Percentiles rank a stretch among this genome's conserved stretches.
Conservation (phyloP, 2,329 filamentous ascomycete species). For the Colletotrichum graminicola region DNA sequence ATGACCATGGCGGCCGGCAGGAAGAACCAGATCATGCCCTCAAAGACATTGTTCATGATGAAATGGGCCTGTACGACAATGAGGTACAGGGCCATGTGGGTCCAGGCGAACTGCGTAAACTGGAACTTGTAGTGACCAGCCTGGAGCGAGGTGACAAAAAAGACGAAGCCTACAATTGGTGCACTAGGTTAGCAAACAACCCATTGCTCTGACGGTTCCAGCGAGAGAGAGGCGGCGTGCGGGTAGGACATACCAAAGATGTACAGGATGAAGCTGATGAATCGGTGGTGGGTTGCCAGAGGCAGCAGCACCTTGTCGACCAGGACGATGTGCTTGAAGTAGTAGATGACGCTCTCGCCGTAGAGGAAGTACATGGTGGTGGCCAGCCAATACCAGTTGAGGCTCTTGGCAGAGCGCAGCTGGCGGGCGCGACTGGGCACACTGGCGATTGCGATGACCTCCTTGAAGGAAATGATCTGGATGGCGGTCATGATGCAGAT, state of each 20-base stretch:
- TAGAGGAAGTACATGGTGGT: constrained; percentile 99
- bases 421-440: constrained; percentile 92
- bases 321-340: constrained; percentile 98
- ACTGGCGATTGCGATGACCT: constrained; percentile 97
- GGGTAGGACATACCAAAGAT: constrained; percentile 79
- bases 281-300: constrained; percentile 95
- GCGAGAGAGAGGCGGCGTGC: not conserved
- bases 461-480: constrained; percentile 98
- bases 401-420: constrained; percentile 91
- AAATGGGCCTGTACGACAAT: constrained; percentile 99
- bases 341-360: constrained; percentile 98
- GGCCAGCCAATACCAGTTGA: constrained; percentile 99
- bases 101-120: constrained; percentile 99
- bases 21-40: constrained; percentile 99
- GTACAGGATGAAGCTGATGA: constrained; percentile 99
- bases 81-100: constrained; percentile 97
- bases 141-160: constrained; percentile 95
- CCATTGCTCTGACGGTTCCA: too few species aligned
- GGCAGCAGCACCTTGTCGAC: constrained; percentile 94
- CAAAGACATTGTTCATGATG: constrained; percentile 99
- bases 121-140: constrained; percentile 98
- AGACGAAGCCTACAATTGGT: constrained; percentile 83
- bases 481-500: constrained; percentile 92
- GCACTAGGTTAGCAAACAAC: constrained; percentile 45
- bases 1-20: constrained; percentile 94